Evolutionary conservation across 371 early-diverging fungal genomes (phyloP).

Genomic region (Chytridium lagenaria): DNA sequence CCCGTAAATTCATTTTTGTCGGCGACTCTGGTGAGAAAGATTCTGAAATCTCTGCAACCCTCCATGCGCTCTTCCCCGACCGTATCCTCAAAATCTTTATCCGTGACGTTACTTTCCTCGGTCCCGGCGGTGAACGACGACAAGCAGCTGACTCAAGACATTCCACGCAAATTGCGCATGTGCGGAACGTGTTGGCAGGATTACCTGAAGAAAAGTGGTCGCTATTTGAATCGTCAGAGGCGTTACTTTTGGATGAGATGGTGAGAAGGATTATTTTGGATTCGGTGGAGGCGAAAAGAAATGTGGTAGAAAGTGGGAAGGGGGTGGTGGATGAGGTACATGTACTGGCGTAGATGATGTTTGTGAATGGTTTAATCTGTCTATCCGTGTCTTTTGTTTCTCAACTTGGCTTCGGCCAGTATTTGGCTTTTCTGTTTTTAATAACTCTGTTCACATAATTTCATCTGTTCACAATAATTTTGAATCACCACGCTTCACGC

Average conservation of each 20-base stretch:
- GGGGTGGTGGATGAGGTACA: too few relatives aligned
- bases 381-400: too few relatives aligned
- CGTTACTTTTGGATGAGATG: not conserved
- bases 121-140: slow-evolving; percentile 5
- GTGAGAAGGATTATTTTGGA: not conserved
- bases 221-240: slow-evolving; percentile 18
- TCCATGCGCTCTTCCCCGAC: slow-evolving; percentile 66
- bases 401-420: too few relatives aligned
- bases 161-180: slow-evolving; percentile 19
- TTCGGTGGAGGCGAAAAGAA: too few relatives aligned
- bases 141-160: slow-evolving; percentile 14
- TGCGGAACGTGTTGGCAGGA: slow-evolving; percentile 11
- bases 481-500: too few relatives aligned
- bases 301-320: too few relatives aligned
- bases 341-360: too few relatives aligned
- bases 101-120: slow-evolving; percentile 68
- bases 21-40: slow-evolving; percentile 94
- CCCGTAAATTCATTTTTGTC: slow-evolving; percentile 83
- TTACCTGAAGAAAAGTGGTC: slow-evolving; percentile 12
- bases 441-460: too few relatives aligned
- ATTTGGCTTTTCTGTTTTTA: too few relatives aligned
- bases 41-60: slow-evolving; percentile 74
- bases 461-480: too few relatives aligned
- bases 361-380: too few relatives aligned
- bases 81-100: slow-evolving; percentile 84